Evolutionary conservation across 116 monocot species (phyloP), one percentile per base, ranked within the genome.

Genomic region (Cymodocea nodosa): DNA sequence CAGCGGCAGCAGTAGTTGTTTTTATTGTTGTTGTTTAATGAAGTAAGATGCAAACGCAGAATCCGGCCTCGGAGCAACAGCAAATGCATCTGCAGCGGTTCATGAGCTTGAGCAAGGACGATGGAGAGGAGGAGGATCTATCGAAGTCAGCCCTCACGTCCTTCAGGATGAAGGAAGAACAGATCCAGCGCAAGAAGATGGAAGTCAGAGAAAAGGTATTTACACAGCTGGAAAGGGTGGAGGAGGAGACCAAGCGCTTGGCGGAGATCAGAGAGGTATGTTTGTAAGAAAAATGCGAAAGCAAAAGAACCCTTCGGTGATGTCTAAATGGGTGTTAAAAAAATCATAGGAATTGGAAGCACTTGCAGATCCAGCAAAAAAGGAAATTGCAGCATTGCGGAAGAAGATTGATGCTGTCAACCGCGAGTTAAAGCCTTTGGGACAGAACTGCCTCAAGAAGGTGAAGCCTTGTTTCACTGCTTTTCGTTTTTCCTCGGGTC

Each of bases 341-440:
- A 6, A 6, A 44, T 44, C 56, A 11, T 60, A 95, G 95, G 95
- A 95, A 61, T 87, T 95, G 5, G 95, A 95, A 78, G 79, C 55
- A n/a, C 82, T 95, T 78, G 81, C 79, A 37, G 95, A 95, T 85
- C 95, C 95, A 34, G 83, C 85, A 17, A 81, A 87, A 63, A 95
- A 85, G 79, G 87, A 95, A 74, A 81, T 90, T 37, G 79, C 86
- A 24, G 67, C 81, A 8, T 65, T 83, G n/a, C 79, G 95, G 16
- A 85, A 83, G 78, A 87, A 68, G 71, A 90, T 95, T 19, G 95
- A 95, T 44, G 40, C 69, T 2, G 77, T 85, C 6, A 90, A 87
- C 51, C 87, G 85, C 23, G 86, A 95, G 35, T 52, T 95, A 30
- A 95, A 90, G 73, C 90, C 90, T 36, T 87, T 90, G 37, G 83